Evolutionary conservation across 2,329 filamentous ascomycete genomes (phyloP).

Genomic region (Drechmeria coniospora): DNA sequence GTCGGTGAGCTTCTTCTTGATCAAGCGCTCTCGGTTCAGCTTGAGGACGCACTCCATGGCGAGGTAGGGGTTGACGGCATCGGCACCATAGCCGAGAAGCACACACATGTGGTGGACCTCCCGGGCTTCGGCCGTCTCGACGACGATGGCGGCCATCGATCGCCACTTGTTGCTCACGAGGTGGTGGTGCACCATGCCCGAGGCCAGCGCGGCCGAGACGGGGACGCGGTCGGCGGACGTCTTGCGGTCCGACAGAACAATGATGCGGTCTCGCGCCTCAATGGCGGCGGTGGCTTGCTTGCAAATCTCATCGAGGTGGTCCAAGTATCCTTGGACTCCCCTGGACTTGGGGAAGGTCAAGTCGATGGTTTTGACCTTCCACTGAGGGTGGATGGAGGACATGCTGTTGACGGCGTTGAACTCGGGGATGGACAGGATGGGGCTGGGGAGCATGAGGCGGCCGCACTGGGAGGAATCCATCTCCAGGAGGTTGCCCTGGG

Average conservation of each 20-base stretch:
- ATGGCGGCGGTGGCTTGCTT: slow-evolving; percentile 72
- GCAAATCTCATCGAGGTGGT: slow-evolving; percentile 79
- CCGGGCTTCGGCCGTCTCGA: slow-evolving; percentile 89
- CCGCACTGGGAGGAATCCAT: slow-evolving; percentile 86
- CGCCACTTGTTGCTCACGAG: slow-evolving; percentile 93
- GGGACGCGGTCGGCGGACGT: slow-evolving; percentile 69
- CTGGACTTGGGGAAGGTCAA: slow-evolving; percentile 82
- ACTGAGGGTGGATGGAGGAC: slow-evolving; percentile 53
- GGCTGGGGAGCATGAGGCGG: slow-evolving; percentile 72
- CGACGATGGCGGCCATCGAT: slow-evolving; percentile 69
- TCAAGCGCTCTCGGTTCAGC: slow-evolving; percentile 84
- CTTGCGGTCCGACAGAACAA: slow-evolving; percentile 79
- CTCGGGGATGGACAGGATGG: slow-evolving; percentile 76
- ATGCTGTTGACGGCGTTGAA: slow-evolving; percentile 81
- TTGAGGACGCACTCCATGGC: slow-evolving; percentile 94
- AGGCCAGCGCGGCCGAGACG: slow-evolving; percentile 75
- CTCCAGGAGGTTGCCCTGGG: slow-evolving; percentile 86
- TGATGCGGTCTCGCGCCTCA: slow-evolving; percentile 66
- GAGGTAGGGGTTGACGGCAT: slow-evolving; percentile 88
- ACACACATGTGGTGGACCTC: slow-evolving; percentile 99
- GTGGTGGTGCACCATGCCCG: slow-evolving; percentile 89
- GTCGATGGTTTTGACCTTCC: slow-evolving; percentile 83
- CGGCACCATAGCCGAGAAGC: slow-evolving; percentile 86
- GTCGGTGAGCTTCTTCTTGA: slow-evolving; percentile 74
- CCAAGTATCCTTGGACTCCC: slow-evolving; percentile 70